phyloP scores from a whole-genome alignment of 2,329 filamentous ascomycete genomes.

The Aureobasidium uvarum region DNA sequence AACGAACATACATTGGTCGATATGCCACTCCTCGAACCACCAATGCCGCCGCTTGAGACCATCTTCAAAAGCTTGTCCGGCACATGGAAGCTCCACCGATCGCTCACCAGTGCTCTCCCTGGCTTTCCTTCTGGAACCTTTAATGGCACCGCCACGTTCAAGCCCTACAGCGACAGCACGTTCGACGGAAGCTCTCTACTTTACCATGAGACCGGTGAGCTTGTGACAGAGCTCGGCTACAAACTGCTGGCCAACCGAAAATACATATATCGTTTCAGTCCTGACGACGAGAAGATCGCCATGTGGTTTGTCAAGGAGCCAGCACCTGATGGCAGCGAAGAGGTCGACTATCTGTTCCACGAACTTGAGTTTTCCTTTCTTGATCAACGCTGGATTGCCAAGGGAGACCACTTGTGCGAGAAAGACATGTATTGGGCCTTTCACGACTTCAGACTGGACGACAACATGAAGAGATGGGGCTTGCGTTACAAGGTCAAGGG shows the following conservation, averaged over 20 bases:
- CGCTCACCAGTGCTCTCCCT: slow-evolving; percentile 36
- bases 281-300: slow-evolving; percentile 60
- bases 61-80: slow-evolving; percentile 39
- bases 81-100: slow-evolving; percentile 38
- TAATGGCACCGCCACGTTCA: slow-evolving; percentile 39
- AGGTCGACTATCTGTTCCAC: slow-evolving; percentile 72
- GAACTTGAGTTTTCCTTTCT: slow-evolving; percentile 60
- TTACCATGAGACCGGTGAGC: slow-evolving; percentile 40
- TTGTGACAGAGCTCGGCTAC: slow-evolving; percentile 40
- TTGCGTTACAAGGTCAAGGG: slow-evolving; percentile 41
- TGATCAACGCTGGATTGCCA: slow-evolving; percentile 56
- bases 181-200: slow-evolving; percentile 34
- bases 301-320: slow-evolving; percentile 76
- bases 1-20: neutral
- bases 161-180: slow-evolving; percentile 34
- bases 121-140: slow-evolving; percentile 41
- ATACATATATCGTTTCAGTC: slow-evolving; percentile 71
- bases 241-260: slow-evolving; percentile 62
- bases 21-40: slow-evolving; percentile 20
- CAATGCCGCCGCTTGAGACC: slow-evolving; percentile 27
- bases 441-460: slow-evolving; percentile 59
- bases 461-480: slow-evolving; percentile 38
- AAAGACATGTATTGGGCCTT: slow-evolving; percentile 69
- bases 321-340: slow-evolving; percentile 40
- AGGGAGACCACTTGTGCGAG: slow-evolving; percentile 66